phyloP scores from a whole-genome alignment of 257 asterid species.

The Primulina huaijiensis region DNA sequence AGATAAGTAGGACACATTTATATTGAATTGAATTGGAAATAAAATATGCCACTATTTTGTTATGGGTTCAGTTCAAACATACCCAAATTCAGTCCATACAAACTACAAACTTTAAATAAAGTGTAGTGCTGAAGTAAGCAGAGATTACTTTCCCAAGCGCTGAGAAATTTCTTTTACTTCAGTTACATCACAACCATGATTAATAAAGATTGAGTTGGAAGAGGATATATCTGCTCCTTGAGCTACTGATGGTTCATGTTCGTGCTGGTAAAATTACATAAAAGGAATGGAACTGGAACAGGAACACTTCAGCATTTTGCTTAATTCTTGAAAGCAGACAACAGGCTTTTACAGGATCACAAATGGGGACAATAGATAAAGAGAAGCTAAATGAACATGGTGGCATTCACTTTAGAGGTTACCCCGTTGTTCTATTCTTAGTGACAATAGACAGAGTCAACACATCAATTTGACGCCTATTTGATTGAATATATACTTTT shows the following conservation, averaged over 20 bases:
- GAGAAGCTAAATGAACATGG: not conserved
- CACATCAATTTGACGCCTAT: not conserved
- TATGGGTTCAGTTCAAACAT: not conserved
- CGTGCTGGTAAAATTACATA: not conserved
- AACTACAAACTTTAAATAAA: not conserved
- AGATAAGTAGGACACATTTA: not conserved
- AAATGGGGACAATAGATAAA: not conserved
- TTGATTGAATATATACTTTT: too few relatives aligned
- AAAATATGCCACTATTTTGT: not conserved
- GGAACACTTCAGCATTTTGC: not conserved
- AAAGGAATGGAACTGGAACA: not conserved
- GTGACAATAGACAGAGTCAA: not conserved
- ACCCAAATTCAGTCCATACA: not conserved
- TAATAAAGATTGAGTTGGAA: not conserved
- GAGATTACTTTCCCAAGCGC: not conserved
- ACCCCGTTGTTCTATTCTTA: not conserved
- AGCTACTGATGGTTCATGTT: not conserved
- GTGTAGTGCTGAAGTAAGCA: not conserved
- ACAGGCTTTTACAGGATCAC: not conserved
- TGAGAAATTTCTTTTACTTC: too few relatives aligned
- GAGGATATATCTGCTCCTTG: not conserved
- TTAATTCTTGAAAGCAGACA: not conserved
- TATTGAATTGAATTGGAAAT: too few relatives aligned
- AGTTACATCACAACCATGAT: not conserved
- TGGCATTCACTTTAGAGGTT: not conserved